Percentiles rank a stretch among this genome's conserved stretches.
Evolutionary conservation across 108 stramenopile genomes (phyloP).

Genomic region (Stephanodiscus minutulus): DNA sequence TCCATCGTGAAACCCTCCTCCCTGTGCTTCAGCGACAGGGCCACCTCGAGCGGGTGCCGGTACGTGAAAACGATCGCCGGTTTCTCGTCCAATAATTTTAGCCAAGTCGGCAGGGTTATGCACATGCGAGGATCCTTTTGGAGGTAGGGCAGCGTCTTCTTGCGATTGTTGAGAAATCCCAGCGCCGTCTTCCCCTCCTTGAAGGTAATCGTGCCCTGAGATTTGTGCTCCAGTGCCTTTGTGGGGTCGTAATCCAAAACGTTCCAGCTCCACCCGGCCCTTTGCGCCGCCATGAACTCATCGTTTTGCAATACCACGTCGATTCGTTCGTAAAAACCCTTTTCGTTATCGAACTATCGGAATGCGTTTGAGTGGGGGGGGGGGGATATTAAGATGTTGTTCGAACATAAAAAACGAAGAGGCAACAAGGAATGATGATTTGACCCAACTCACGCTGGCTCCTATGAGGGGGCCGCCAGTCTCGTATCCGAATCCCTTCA

Average conservation of each 20-base stretch:
- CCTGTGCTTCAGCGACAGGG: slow-evolving; percentile 82
- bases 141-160: slow-evolving; percentile 70
- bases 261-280: slow-evolving; percentile 69
- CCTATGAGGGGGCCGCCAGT: slow-evolving; percentile 72
- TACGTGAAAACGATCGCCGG: slow-evolving; percentile 92
- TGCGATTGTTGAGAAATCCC: slow-evolving; percentile 66
- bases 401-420: neutral
- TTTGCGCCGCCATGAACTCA: slow-evolving; percentile 78
- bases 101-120: slow-evolving; percentile 86
- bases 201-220: slow-evolving; percentile 59
- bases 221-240: slow-evolving; percentile 58
- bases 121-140: slow-evolving; percentile 94
- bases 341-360: slow-evolving; percentile 81
- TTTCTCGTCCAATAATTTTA: slow-evolving; percentile 70
- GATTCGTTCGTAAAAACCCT: slow-evolving; percentile 88
- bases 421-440: neutral
- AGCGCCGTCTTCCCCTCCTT: slow-evolving; percentile 60
- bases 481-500: slow-evolving; percentile 68
- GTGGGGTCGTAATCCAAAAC: slow-evolving; percentile 71
- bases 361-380: slow-evolving; percentile 14
- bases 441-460: slow-evolving; percentile 10
- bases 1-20: slow-evolving; percentile 63
- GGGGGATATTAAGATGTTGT: slow-evolving; percentile 6
- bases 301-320: slow-evolving; percentile 89
- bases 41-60: slow-evolving; percentile 92